Evolutionary conservation across 2,329 filamentous ascomycete genomes (phyloP).

Genomic region (Fusarium nisikadoi): DNA sequence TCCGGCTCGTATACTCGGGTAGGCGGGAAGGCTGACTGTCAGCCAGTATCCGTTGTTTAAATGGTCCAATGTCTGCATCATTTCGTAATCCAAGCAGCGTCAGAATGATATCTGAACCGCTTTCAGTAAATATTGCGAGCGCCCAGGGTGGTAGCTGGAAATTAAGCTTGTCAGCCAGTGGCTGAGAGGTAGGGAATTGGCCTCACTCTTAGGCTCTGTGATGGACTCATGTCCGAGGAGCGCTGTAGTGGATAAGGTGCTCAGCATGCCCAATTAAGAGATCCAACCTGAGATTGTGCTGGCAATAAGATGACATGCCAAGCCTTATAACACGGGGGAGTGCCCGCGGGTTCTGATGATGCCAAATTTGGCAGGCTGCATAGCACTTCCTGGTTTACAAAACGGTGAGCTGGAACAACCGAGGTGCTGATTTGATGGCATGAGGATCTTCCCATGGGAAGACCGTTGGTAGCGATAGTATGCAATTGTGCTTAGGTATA

Average conservation of each 20-base stretch:
- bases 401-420: constrained; percentile 35
- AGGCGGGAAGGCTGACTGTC: background rate
- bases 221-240: background rate
- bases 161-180: constrained; percentile 5
- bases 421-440: constrained; percentile 27
- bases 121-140: background rate
- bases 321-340: constrained; percentile 9
- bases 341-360: constrained; percentile 16
- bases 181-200: background rate
- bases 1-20: constrained; percentile 4
- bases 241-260: background rate
- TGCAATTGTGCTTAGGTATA: background rate
- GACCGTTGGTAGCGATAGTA: constrained; percentile 19
- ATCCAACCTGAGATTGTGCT: constrained; percentile 5
- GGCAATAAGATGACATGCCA: constrained; percentile 9
- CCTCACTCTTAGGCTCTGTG: background rate
- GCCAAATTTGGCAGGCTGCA: constrained; percentile 43
- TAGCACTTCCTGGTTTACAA: constrained; percentile 35
- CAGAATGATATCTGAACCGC: constrained; percentile 10
- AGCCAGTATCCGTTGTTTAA: background rate
- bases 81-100: background rate
- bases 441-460: constrained; percentile 25
- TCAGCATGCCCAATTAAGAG: constrained; percentile 17
- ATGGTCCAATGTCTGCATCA: background rate
- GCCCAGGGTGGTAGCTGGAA: background rate